Evolutionary conservation across 108 stramenopile species (phyloP), one percentile per base, ranked within the genome.

Genomic region (Cyclotella atomus): DNA sequence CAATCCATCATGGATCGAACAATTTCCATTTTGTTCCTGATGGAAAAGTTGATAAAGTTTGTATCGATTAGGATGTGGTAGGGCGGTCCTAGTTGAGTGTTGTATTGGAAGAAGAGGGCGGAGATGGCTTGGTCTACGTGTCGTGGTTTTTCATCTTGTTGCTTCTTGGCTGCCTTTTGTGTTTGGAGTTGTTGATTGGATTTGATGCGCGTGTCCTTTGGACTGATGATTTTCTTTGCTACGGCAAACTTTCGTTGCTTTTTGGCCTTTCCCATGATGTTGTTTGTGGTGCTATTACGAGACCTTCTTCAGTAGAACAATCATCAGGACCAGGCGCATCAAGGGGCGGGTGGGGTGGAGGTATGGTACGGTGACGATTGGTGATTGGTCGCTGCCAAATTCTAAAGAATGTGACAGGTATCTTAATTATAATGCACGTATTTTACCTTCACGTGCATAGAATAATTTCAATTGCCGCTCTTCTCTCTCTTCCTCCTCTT

Each of bases 1-100:
- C 99, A 99, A 82, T 99, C 99, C 97, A 98, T 99, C 98, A 99
- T 99, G 59, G 95, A 83, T 28, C 96, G 91, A n/a, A 98, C 88
- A 30, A 99, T 89, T 63, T 99, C 99, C 66, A 99, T 84, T 65
- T 99, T 99, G 83, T 99, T 99, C 57, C 90, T 91, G 68, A 98
- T 98, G 49, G 94, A 94, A 70, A 98, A 98, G 72, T 99, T 98
- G 76, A 99, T 94, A 89, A 99, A 99, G 84, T 99, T 99, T 30
- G 99, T 99, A 84, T 99, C 99, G 28, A 99, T 90, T 23, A 99
- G 73, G 7, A 99, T 88, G 76, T 97, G 96, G 73, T 98, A 99
- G 28, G 99, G 99, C 19, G 99, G 99, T 19, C 99, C 99, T 25
- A 99, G 84, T 46, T 97, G 96, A 25, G 93, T 93, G 80, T 99